phyloP scores from a whole-genome alignment of 768 basidiomycete species.

The Trametopsis cervina region DNA sequence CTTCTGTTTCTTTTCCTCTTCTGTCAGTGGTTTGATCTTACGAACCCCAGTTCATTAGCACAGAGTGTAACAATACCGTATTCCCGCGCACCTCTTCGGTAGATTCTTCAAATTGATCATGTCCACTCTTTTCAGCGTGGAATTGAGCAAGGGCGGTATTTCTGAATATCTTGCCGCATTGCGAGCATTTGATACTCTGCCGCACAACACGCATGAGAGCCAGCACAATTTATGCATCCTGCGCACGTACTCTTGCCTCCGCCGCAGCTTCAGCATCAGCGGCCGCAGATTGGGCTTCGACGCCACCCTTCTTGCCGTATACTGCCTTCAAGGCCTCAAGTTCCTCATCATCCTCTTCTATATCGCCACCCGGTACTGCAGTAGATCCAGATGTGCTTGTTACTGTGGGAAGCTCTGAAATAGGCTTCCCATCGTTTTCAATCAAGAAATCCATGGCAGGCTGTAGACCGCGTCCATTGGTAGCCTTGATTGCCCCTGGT shows the following conservation, averaged over 20 bases:
- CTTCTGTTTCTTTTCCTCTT: conserved; percentile 84
- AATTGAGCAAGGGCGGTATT: conserved; percentile 86
- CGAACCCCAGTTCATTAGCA: background rate
- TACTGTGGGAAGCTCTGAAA: conserved; percentile 55
- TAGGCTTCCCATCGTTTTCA: conserved; percentile 66
- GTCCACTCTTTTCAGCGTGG: conserved; percentile 93
- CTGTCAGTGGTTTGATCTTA: conserved; percentile 89
- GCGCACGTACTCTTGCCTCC: conserved; percentile 56
- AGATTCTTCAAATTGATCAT: conserved; percentile 93
- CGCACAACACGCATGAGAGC: conserved; percentile 1
- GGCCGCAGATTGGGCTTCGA: conserved; percentile 28
- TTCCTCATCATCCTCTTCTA: conserved; percentile 70
- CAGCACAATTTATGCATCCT: background rate
- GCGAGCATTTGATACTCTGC: conserved; percentile 77
- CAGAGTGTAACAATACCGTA: background rate
- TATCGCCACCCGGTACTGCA: conserved; percentile 19
- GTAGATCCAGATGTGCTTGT: conserved; percentile 25
- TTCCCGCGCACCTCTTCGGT: conserved; percentile 80
- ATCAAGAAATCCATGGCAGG: conserved; percentile 88
- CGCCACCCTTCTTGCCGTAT: conserved; percentile 25
- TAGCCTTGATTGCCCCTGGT: conserved; percentile 85
- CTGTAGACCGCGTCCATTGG: conserved; percentile 77
- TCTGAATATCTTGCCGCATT: conserved; percentile 82
- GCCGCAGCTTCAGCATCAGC: conserved; percentile 29
- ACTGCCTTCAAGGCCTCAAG: conserved; percentile 52